Conservation (phyloP, 192 early-diverging fungal genomes). For the Neocallimastix lanati region DNA sequence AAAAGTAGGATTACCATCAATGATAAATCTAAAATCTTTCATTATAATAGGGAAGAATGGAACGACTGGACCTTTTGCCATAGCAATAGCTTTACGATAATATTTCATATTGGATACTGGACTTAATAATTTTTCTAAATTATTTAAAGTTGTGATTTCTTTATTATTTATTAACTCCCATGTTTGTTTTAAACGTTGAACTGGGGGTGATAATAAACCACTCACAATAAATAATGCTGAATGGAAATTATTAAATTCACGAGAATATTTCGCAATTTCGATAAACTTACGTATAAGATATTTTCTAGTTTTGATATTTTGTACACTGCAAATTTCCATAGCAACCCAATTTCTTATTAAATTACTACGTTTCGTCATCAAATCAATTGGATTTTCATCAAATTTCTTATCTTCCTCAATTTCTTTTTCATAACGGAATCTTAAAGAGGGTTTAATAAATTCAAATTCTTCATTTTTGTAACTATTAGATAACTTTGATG, state of each 20-base stretch:
- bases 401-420: background rate
- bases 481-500: background rate
- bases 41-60: conserved; percentile 49
- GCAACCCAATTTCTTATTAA: conserved; percentile 39
- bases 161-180: conserved; percentile 32
- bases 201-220: conserved; percentile 30
- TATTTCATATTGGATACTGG: conserved; percentile 41
- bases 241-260: conserved; percentile 43
- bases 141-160: conserved; percentile 17
- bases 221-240: conserved; percentile 41
- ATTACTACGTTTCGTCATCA: conserved; percentile 29
- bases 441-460: conserved; percentile 4
- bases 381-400: conserved; percentile 16
- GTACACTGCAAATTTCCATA: conserved; percentile 25
- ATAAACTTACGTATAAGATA: conserved; percentile 37
- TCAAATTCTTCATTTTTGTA: background rate
- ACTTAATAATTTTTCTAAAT: conserved; percentile 40
- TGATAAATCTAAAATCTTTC: conserved; percentile 54
- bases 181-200: conserved; percentile 31
- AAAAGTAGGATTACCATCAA: conserved; percentile 45
- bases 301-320: conserved; percentile 16
- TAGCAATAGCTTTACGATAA: conserved; percentile 30
- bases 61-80: conserved; percentile 19
- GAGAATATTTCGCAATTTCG: conserved; percentile 26
- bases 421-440: background rate